phyloP scores from a whole-genome alignment of 2,329 filamentous ascomycete genomes.

The Colletotrichum sp. region DNA sequence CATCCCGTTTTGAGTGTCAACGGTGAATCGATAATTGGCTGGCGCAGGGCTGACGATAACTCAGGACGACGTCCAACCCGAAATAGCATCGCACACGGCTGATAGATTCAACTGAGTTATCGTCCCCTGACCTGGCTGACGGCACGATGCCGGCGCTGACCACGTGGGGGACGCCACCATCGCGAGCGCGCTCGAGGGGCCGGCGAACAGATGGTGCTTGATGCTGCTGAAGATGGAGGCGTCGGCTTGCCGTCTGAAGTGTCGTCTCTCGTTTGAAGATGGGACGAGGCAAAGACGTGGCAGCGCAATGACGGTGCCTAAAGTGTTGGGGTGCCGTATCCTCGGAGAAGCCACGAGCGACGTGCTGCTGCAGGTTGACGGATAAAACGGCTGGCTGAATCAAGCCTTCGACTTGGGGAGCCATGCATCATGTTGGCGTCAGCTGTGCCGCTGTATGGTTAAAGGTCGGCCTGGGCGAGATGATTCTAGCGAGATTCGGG shows the following conservation, averaged over 20 bases:
- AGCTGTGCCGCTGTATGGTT: not conserved
- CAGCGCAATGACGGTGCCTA: not conserved
- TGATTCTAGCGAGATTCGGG: not conserved
- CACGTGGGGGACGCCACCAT: conserved; percentile 9
- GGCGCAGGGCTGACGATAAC: not conserved
- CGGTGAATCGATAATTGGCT: not conserved
- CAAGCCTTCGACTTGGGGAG: not conserved
- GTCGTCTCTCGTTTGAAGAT: not conserved
- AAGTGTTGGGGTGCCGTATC: not conserved
- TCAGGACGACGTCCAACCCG: not conserved
- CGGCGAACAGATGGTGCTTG: not conserved
- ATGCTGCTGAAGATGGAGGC: not conserved
- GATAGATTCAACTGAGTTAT: not conserved
- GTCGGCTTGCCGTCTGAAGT: not conserved
- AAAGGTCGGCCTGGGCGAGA: not conserved
- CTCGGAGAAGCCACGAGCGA: not conserved
- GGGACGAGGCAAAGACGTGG: not conserved
- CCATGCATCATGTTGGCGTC: not conserved
- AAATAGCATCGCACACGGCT: not conserved
- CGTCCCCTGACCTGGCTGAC: not conserved
- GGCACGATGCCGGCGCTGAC: not conserved
- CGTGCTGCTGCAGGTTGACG: not conserved
- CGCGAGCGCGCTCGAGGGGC: not conserved
- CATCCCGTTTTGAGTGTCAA: not conserved
- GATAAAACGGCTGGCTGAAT: not conserved